These are phyloP conservation scores for Fusarium udum DNA, from an alignment of 2,329 filamentous ascomycete genomes.

Conservation along the genomic window DNA sequence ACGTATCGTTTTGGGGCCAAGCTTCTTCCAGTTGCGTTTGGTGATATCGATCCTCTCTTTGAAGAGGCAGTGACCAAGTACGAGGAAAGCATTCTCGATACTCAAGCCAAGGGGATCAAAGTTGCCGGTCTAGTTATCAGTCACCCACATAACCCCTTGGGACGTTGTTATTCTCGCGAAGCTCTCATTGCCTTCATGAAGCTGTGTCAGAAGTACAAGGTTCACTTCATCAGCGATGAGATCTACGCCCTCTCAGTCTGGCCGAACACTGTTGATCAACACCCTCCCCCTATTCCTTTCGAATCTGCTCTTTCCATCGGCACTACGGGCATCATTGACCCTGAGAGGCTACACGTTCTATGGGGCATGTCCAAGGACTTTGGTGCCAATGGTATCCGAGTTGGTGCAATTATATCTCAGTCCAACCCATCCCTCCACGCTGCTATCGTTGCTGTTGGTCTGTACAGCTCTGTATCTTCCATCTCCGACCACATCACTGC, in stretches of 20 bases:
- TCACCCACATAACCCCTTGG: slow-evolving; percentile 62
- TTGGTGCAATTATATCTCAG: slow-evolving; percentile 62
- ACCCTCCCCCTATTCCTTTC: slow-evolving; percentile 49
- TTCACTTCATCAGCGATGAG: slow-evolving; percentile 63
- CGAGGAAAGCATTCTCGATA: slow-evolving; percentile 53
- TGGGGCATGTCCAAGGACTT: slow-evolving; percentile 63
- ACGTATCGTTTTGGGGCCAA: slow-evolving; percentile 52
- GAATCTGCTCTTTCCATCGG: slow-evolving; percentile 58
- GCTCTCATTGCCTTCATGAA: slow-evolving; percentile 54
- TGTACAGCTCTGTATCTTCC: slow-evolving; percentile 58
- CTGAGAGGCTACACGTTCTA: slow-evolving; percentile 60
- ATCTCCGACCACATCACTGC: slow-evolving; percentile 54
- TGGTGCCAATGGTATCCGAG: slow-evolving; percentile 63
- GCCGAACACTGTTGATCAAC: slow-evolving; percentile 48
- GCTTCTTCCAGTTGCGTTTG: slow-evolving; percentile 57
- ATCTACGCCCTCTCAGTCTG: slow-evolving; percentile 64
- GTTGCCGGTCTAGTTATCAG: slow-evolving; percentile 61
- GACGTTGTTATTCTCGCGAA: slow-evolving; percentile 55
- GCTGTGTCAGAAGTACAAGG: slow-evolving; percentile 57
- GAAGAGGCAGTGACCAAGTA: slow-evolving; percentile 54
- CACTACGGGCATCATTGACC: slow-evolving; percentile 56
- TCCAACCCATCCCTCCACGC: slow-evolving; percentile 51
- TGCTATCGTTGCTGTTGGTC: slow-evolving; percentile 48
- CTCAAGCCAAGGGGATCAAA: slow-evolving; percentile 50
- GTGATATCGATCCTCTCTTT: slow-evolving; percentile 55